Percentiles rank a stretch among this genome's conserved stretches.
Evolutionary conservation across 768 basidiomycete genomes (phyloP).

Genomic region (Serendipita sp.): DNA sequence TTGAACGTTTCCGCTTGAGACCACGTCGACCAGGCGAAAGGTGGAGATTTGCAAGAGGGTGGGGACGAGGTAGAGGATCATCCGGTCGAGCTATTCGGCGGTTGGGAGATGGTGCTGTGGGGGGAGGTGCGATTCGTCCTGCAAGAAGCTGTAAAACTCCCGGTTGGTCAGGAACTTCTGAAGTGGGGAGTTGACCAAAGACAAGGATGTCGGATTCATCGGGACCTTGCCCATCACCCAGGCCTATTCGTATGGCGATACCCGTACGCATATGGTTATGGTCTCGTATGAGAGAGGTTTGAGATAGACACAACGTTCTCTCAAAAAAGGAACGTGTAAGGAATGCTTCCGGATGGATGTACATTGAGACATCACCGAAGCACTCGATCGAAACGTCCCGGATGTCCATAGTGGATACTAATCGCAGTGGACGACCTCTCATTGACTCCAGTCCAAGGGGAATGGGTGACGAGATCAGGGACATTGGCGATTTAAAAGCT

Average conservation of each 20-base stretch:
- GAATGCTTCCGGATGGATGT: conserved; percentile 5
- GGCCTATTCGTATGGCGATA: conserved; percentile 3
- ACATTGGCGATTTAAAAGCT: neutral
- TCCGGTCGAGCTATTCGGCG: conserved; percentile 7
- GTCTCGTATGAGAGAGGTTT: neutral
- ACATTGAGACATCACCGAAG: conserved; percentile 6
- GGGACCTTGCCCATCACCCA: neutral
- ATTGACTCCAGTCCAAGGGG: conserved; percentile 8
- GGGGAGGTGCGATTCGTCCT: conserved; percentile 5
- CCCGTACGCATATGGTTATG: neutral
- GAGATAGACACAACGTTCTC: neutral
- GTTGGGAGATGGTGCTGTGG: neutral
- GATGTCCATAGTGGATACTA: neutral
- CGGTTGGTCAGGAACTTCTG: neutral
- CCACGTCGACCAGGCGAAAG: conserved; percentile 1
- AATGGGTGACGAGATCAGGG: conserved; percentile 7
- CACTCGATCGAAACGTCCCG: neutral
- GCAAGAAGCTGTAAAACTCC: conserved; percentile 6
- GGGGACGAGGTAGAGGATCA: conserved; percentile 8
- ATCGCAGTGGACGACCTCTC: conserved; percentile 8
- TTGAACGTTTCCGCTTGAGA: neutral
- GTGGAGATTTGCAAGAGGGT: neutral
- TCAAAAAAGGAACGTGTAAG: conserved; percentile 7
- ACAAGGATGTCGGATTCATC: conserved; percentile 5
- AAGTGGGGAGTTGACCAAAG: neutral